Conservation (phyloP, 2,329 filamentous ascomycete species). For the Eurotiales sp. region DNA sequence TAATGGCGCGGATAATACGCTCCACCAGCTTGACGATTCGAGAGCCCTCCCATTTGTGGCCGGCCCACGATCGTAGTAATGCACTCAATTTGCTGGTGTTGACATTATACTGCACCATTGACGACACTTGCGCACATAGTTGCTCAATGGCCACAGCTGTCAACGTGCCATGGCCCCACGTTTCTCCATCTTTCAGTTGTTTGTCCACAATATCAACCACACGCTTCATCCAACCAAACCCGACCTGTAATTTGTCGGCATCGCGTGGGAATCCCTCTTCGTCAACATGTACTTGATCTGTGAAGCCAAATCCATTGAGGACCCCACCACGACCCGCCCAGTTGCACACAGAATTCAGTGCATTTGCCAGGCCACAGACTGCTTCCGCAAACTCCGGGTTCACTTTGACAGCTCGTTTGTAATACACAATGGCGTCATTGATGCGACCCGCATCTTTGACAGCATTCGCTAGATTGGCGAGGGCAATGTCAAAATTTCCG, state of each 20-base stretch:
- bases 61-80: slow-evolving; percentile 59
- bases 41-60: slow-evolving; percentile 81
- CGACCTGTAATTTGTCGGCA: slow-evolving; percentile 59
- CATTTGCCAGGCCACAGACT: slow-evolving; percentile 91
- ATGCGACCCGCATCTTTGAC: slow-evolving; percentile 95
- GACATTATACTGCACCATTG: slow-evolving; percentile 26
- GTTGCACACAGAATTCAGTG: slow-evolving; percentile 92
- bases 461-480: slow-evolving; percentile 94
- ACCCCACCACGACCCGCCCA: slow-evolving; percentile 90
- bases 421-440: slow-evolving; percentile 86
- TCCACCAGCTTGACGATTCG: slow-evolving; percentile 79
- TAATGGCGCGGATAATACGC: slow-evolving; percentile 70
- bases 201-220: slow-evolving; percentile 88
- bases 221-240: slow-evolving; percentile 77
- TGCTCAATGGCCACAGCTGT: slow-evolving; percentile 52
- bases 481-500: slow-evolving; percentile 89
- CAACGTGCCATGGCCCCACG: slow-evolving; percentile 75
- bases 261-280: slow-evolving; percentile 78
- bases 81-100: slow-evolving; percentile 30
- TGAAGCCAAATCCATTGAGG: slow-evolving; percentile 64
- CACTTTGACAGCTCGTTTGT: slow-evolving; percentile 82
- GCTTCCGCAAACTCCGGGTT: slow-evolving; percentile 96
- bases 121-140: slow-evolving; percentile 48
- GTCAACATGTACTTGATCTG: slow-evolving; percentile 92
- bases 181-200: slow-evolving; percentile 79